Evolutionary conservation across 139 green algal species (phyloP).

Genomic region (Haematococcus sp.): DNA sequence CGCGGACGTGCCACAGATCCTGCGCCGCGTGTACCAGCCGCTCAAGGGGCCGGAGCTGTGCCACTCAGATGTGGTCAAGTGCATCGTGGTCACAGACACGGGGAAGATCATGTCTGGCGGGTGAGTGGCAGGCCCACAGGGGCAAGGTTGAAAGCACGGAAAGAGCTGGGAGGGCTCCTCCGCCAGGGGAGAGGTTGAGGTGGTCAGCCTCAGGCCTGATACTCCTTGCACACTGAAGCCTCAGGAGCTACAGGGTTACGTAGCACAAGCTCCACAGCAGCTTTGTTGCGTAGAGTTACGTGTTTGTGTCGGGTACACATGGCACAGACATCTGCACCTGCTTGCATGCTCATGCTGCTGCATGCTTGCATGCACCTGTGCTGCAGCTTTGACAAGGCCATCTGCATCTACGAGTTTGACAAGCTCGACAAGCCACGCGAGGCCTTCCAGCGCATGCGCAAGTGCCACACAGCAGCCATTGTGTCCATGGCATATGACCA

Average conservation of each 20-base stretch:
- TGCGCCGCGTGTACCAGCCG: constrained; percentile 39
- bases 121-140: constrained; percentile 18
- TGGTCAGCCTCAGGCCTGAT: too few relatives aligned
- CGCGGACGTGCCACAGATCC: constrained; percentile 36
- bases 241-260: too few relatives aligned
- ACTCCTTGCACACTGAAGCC: too few relatives aligned
- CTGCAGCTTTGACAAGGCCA: constrained; percentile 58
- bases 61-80: constrained; percentile 64
- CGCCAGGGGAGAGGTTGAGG: not conserved
- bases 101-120: constrained; percentile 64
- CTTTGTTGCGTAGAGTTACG: too few relatives aligned
- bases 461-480: constrained; percentile 56
- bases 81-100: constrained; percentile 60
- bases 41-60: constrained; percentile 51
- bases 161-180: not conserved
- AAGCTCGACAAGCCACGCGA: constrained; percentile 55
- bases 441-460: constrained; percentile 49
- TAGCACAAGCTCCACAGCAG: too few relatives aligned
- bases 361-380: too few relatives aligned
- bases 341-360: too few relatives aligned
- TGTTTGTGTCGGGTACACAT: too few relatives aligned
- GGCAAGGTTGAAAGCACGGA: not conserved
- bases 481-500: constrained; percentile 54
- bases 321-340: too few relatives aligned
- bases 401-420: constrained; percentile 71